Evolutionary conservation across 1,284 basidiomycete genomes (phyloP), one percentile per base, ranked within the genome.

Genomic region (Sporisorium exsertum): DNA sequence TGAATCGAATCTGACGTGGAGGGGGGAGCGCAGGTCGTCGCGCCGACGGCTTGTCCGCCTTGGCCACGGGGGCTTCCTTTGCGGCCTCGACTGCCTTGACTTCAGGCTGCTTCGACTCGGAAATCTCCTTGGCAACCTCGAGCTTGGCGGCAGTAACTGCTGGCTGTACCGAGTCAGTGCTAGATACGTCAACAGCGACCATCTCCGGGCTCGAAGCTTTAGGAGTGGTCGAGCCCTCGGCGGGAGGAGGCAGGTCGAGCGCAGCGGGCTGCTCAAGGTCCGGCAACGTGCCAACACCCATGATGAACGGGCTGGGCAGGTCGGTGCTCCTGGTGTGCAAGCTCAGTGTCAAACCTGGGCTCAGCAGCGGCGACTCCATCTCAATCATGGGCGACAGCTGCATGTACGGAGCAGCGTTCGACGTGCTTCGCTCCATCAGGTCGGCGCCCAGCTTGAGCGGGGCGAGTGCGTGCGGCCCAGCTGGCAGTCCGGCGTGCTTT

Each of bases 301-400:
- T 73, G n/a, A 72, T 45, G 49, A 77, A 77, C 2, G 74, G 74
- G 43, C 74, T 77, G 0, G 66, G 59, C 52, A 66, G 33, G 33
- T 77, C 64, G 16, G 52, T 20, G 32, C 53, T 50, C 55, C 67
- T 76, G 42, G 51, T 56, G 40, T 68, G 64, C 56, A 76, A 24
- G 37, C 65, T 65, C 27, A 77, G 33, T 15, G 69, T 62, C 24
- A 72, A 62, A 26, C 58, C 66, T 20, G 74, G 74, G 50, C 74
- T 69, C 40, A 77, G 74, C 58, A 77, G 43, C 13, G 74, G 74
- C 53, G 74, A 77, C 15, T 64, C 70, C 40, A 77, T 72, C 60
- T 77, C 70, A 29, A 77, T 72, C 69, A 72, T 72, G 32, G 73
- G 69, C 33, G 69, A 72, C 29, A 76, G 67, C 62, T 76, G 73